Evolutionary conservation across 495 filamentous ascomycete species (phyloP).

Genomic region (Clohesyomyces aquaticus): DNA sequence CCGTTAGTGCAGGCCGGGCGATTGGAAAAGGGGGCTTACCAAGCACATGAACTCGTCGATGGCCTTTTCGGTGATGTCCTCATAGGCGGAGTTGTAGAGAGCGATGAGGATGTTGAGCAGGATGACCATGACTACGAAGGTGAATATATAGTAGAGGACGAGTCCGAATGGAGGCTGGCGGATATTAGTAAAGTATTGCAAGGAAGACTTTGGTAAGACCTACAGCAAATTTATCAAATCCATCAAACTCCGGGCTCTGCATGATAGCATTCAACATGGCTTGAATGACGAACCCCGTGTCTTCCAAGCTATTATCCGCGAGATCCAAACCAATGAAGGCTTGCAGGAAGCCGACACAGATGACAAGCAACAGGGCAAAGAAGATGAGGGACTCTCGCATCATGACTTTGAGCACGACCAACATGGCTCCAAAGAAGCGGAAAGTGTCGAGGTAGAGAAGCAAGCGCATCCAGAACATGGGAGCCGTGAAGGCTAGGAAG

Average conservation of each 20-base stretch:
- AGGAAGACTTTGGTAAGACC: background rate
- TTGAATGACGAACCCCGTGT: constrained; percentile 75
- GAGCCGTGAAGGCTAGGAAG: constrained; percentile 85
- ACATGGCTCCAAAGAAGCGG: constrained; percentile 96
- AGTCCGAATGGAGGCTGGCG: constrained; percentile 42
- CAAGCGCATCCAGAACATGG: constrained; percentile 96
- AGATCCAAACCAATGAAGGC: constrained; percentile 94
- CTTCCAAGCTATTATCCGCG: constrained; percentile 66
- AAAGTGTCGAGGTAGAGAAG: constrained; percentile 89
- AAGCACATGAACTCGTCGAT: constrained; percentile 93
- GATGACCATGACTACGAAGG: constrained; percentile 92
- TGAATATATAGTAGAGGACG: constrained; percentile 78
- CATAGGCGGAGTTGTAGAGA: constrained; percentile 93
- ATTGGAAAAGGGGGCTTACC: background rate
- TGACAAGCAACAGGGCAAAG: constrained; percentile 87
- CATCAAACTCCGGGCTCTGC: constrained; percentile 86
- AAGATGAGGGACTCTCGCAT: constrained; percentile 99
- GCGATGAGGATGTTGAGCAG: constrained; percentile 94
- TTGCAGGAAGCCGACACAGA: constrained; percentile 89
- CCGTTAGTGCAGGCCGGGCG: background rate
- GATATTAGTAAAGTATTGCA: constrained; percentile 6
- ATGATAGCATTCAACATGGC: constrained; percentile 90
- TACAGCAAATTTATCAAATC: constrained; percentile 73
- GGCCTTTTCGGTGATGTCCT: constrained; percentile 93
- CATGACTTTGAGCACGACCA: constrained; percentile 97